Conservation (phyloP, 257 asterid genomes). For the Solanum bulbocastanum region DNA sequence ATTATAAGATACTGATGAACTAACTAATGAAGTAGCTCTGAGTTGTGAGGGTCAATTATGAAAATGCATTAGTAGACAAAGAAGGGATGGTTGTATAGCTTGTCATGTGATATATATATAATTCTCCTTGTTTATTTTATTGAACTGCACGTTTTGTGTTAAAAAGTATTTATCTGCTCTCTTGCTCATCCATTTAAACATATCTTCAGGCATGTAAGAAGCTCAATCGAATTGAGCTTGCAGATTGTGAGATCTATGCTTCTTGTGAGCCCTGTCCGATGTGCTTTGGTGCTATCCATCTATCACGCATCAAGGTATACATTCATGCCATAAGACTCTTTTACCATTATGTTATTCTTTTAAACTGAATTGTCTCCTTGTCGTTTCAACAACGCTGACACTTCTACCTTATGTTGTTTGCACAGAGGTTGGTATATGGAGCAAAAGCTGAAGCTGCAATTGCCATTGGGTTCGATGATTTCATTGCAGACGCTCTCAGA, state of each 20-base stretch:
- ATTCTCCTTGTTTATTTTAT: not conserved
- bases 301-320: slow-evolving; percentile 78
- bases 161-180: not conserved
- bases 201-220: slow-evolving; percentile 84
- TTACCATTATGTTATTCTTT: not conserved
- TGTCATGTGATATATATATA: not conserved
- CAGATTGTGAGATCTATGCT: slow-evolving; percentile 95
- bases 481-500: slow-evolving; percentile 90
- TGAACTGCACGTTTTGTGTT: not conserved
- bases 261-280: slow-evolving; percentile 97
- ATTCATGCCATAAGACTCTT: not conserved
- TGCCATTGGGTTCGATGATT: slow-evolving; percentile 93
- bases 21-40: not conserved
- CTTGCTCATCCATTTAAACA: not conserved
- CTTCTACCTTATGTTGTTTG: not conserved
- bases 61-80: not conserved
- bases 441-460: slow-evolving; percentile 98
- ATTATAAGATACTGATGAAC: not conserved
- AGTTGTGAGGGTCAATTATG: not conserved
- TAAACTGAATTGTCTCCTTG: not conserved
- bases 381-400: not conserved
- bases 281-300: slow-evolving; percentile 99
- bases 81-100: not conserved
- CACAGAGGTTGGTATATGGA: slow-evolving; percentile 90
- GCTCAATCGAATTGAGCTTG: slow-evolving; percentile 81